These are phyloP conservation scores for Schoenoplectus triqueter DNA, from an alignment of 202 grass and related monocot species.

Conservation along the genomic window DNA sequence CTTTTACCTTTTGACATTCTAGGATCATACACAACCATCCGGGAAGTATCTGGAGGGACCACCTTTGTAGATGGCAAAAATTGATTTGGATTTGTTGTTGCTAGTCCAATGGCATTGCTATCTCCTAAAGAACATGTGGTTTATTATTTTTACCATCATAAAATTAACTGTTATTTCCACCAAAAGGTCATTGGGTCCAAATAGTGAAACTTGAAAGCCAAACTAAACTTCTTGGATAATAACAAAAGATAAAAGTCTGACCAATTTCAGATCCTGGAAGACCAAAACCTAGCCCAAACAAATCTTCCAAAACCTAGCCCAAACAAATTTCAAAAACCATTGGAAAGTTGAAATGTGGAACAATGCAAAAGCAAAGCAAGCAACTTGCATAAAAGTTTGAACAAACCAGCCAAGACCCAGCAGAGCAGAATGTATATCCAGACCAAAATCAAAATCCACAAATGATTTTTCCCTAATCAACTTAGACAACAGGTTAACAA, in stretches of 20 bases:
- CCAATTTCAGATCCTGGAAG: not conserved
- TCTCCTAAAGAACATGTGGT: conserved; percentile 44
- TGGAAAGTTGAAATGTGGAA: not conserved
- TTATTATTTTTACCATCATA: not conserved
- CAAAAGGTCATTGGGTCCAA: not conserved
- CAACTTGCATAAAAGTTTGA: not conserved
- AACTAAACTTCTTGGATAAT: not conserved
- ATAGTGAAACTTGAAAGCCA: not conserved
- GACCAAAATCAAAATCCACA: not conserved
- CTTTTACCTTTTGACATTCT: conserved; percentile 80
- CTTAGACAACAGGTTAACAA: not conserved
- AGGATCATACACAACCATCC: conserved; percentile 94
- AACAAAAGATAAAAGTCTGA: conserved; percentile 2
- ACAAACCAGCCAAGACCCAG: not conserved
- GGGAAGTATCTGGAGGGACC: conserved; percentile 78
- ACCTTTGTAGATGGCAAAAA: conserved; percentile 56
- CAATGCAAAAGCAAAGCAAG: not conserved
- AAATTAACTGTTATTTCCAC: not conserved
- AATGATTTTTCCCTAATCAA: not conserved
- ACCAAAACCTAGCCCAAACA: not conserved
- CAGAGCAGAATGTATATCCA: conserved; percentile 11
- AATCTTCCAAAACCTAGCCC: not conserved
- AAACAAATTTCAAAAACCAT: not conserved
- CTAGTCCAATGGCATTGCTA: conserved; percentile 47
- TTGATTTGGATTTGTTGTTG: conserved; percentile 49